A percentile compares a stretch with the other conserved stretches of the same genome.
Conservation (phyloP, 345 rosid species). For the Raphanus sativus region DNA sequence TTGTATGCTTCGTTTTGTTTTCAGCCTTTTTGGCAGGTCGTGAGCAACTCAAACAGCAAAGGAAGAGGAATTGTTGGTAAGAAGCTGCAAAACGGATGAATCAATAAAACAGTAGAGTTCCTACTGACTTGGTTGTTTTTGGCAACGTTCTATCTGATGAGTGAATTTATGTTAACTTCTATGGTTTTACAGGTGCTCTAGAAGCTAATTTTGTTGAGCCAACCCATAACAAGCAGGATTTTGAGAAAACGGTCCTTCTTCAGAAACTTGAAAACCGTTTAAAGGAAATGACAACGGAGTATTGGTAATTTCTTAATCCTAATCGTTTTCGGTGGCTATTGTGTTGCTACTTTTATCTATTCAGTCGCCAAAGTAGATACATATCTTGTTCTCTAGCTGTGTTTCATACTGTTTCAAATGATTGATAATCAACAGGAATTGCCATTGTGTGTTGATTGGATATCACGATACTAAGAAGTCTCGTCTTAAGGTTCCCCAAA, state of each 20-base stretch:
- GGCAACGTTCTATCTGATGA: slow-evolving; percentile 1
- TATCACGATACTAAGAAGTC: slow-evolving; percentile 55
- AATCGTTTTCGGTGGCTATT: slow-evolving; percentile 4
- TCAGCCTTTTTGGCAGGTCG: slow-evolving; percentile 93
- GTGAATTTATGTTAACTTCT: slow-evolving; percentile 11
- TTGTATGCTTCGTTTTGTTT: slow-evolving; percentile 10
- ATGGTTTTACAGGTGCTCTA: slow-evolving; percentile 60
- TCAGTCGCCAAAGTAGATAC: slow-evolving; percentile 1
- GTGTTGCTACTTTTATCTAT: background rate
- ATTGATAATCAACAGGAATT: slow-evolving; percentile 52
- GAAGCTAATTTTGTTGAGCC: slow-evolving; percentile 96
- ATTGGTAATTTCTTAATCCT: slow-evolving; percentile 54
- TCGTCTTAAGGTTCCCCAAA: slow-evolving; percentile 34
- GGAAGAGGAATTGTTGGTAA: slow-evolving; percentile 98
- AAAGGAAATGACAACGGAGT: slow-evolving; percentile 91
- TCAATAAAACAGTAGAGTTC: background rate
- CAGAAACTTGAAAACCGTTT: slow-evolving; percentile 91
- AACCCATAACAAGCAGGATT: slow-evolving; percentile 93
- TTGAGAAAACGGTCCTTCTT: slow-evolving; percentile 92
- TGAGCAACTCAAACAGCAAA: slow-evolving; percentile 44
- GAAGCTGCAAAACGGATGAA: slow-evolving; percentile 37
- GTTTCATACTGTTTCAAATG: slow-evolving; percentile 17
- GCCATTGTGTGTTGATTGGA: slow-evolving; percentile 80
- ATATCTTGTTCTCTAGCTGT: slow-evolving; percentile 16
- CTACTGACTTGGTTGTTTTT: slow-evolving; percentile 5